These are phyloP conservation scores for Paecilomyces sp. DNA, from an alignment of 2,329 filamentous ascomycete species.

Conservation along the genomic window DNA sequence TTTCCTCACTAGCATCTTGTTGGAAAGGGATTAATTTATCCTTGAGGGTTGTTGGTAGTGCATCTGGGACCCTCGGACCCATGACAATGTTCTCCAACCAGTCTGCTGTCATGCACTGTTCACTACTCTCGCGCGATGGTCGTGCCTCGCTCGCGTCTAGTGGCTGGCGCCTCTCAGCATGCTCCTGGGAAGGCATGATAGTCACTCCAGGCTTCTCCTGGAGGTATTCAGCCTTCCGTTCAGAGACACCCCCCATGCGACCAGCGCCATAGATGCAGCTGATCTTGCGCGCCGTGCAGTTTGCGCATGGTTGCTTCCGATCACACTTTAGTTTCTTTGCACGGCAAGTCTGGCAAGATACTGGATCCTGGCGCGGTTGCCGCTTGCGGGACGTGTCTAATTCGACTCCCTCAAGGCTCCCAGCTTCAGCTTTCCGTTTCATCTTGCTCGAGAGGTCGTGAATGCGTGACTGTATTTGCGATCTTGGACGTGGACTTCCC, in stretches of 20 bases:
- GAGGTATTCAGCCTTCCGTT: background rate
- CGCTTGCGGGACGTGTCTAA: slow-evolving; percentile 9
- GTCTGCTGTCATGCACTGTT: slow-evolving; percentile 17
- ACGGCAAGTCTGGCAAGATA: slow-evolving; percentile 34
- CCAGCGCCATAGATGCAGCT: slow-evolving; percentile 17
- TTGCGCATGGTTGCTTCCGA: slow-evolving; percentile 44
- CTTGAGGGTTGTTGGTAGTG: slow-evolving; percentile 11
- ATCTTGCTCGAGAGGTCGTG: slow-evolving; percentile 5
- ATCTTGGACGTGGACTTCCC: background rate
- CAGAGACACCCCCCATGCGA: background rate
- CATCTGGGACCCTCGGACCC: slow-evolving; percentile 18
- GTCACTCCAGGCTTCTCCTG: background rate
- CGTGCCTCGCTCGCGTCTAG: background rate
- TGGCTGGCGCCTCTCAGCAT: background rate
- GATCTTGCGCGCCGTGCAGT: slow-evolving; percentile 31
- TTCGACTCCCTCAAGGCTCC: background rate
- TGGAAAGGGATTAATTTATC: slow-evolving; percentile 9
- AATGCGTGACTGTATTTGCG: background rate
- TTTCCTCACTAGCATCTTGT: slow-evolving; percentile 1
- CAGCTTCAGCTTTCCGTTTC: slow-evolving; percentile 13
- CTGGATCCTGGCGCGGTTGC: slow-evolving; percentile 26
- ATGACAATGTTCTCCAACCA: slow-evolving; percentile 22
- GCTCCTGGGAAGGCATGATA: background rate
- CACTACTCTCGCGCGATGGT: slow-evolving; percentile 7
- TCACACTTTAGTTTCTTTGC: slow-evolving; percentile 48